Evolutionary conservation across 2,329 filamentous ascomycete genomes (phyloP).

Genomic region (Dothideomycetes sp.): DNA sequence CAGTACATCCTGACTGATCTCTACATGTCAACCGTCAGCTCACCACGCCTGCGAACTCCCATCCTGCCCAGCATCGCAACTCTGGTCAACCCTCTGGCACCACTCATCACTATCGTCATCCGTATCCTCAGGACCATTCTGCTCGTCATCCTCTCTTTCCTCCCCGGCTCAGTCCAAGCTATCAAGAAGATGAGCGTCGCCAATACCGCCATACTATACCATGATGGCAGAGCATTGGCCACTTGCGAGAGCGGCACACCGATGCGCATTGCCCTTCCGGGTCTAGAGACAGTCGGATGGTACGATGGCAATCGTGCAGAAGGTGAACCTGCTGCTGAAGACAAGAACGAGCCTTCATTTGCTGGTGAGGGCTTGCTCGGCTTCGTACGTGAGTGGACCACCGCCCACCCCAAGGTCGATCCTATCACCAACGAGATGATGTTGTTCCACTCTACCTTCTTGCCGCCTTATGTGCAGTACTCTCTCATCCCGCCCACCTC

Average conservation of each 20-base stretch:
- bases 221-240: conserved; percentile 59
- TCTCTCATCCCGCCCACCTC: conserved; percentile 42
- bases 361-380: conserved; percentile 47
- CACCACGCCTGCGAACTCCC: conserved; percentile 41
- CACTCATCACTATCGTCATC: conserved; percentile 41
- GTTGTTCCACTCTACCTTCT: conserved; percentile 57
- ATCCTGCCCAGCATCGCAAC: conserved; percentile 61
- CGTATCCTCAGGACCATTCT: conserved; percentile 49
- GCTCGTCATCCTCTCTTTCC: conserved; percentile 48
- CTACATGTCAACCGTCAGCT: conserved; percentile 46
- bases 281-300: conserved; percentile 61
- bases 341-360: conserved; percentile 31
- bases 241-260: conserved; percentile 65
- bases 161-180: conserved; percentile 46
- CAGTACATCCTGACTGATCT: conserved; percentile 61
- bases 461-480: conserved; percentile 58
- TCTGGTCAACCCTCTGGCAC: conserved; percentile 50
- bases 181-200: conserved; percentile 63
- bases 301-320: conserved; percentile 53
- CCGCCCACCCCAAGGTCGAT: conserved; percentile 60
- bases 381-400: conserved; percentile 64
- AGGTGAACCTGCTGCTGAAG: conserved; percentile 33
- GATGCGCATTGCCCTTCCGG: conserved; percentile 54
- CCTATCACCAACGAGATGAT: conserved; percentile 55
- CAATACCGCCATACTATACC: conserved; percentile 58